Conservation (phyloP, 2,329 filamentous ascomycete species). For the Aphanoascus verrucosus region DNA sequence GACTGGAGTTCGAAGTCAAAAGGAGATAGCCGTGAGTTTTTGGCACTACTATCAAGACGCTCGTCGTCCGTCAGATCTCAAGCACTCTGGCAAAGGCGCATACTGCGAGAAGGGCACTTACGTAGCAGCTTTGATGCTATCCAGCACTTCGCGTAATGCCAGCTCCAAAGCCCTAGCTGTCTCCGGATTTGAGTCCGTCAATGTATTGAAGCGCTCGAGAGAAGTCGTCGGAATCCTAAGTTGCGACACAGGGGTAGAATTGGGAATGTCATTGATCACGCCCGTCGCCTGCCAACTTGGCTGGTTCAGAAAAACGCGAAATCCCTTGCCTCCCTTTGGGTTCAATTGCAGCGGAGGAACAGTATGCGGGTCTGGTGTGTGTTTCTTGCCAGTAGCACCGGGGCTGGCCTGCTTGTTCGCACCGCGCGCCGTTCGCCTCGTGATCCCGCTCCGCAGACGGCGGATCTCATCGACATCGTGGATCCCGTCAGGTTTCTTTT, state of each 20-base stretch:
- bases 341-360: conserved; percentile 27
- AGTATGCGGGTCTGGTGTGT: conserved; percentile 8
- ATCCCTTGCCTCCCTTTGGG: conserved; percentile 27
- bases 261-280: conserved; percentile 62
- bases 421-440: conserved; percentile 66
- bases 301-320: conserved; percentile 46
- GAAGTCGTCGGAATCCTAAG: conserved; percentile 12
- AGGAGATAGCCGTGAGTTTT: conserved; percentile 36
- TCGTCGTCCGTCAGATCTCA: neutral
- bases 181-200: conserved; percentile 45
- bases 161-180: conserved; percentile 75
- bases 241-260: conserved; percentile 23
- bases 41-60: conserved; percentile 30
- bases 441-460: conserved; percentile 73
- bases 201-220: conserved; percentile 7
- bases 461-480: conserved; percentile 85
- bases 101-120: conserved; percentile 35
- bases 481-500: conserved; percentile 85
- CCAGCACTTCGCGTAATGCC: conserved; percentile 70
- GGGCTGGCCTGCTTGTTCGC: conserved; percentile 52
- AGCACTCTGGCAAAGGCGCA: neutral
- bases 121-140: conserved; percentile 74
- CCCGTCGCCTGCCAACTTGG: conserved; percentile 67
- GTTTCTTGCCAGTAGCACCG: conserved; percentile 39
- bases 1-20: conserved; percentile 76